Evolutionary conservation across 2,329 filamentous ascomycete species (phyloP).

Genomic region (Penicillium janthinellum): DNA sequence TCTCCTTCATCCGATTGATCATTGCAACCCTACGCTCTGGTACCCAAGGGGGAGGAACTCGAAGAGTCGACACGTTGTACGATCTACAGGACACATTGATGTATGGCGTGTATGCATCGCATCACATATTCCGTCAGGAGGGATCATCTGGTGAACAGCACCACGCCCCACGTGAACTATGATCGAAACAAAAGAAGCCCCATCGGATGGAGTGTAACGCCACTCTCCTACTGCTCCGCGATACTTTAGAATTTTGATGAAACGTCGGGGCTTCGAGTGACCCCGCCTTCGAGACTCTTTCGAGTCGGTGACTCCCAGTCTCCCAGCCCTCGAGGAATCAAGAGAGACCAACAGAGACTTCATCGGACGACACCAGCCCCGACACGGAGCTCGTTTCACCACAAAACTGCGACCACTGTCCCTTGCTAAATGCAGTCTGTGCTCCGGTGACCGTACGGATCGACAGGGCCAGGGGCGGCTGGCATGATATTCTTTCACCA

Average conservation of each 20-base stretch:
- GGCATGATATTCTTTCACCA: constrained; percentile 13
- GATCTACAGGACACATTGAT: background rate
- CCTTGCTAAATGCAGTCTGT: constrained; percentile 18
- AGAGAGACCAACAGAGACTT: background rate
- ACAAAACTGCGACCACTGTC: constrained; percentile 10
- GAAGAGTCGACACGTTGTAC: constrained; percentile 5
- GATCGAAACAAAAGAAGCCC: constrained; percentile 4
- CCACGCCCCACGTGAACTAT: background rate
- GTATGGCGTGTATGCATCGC: background rate
- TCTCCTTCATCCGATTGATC: background rate
- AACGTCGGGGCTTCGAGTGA: constrained; percentile 10
- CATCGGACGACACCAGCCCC: background rate
- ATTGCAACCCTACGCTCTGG: constrained; percentile 3
- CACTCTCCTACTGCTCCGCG: background rate
- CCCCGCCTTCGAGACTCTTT: background rate
- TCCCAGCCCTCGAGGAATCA: background rate
- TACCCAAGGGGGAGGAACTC: constrained; percentile 6
- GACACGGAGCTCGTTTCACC: constrained; percentile 22
- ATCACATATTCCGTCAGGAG: background rate
- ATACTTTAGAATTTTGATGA: constrained; percentile 16
- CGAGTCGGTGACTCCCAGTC: background rate
- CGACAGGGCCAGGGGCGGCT: constrained; percentile 15
- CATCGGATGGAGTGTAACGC: constrained; percentile 2
- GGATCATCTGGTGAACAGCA: constrained; percentile 5
- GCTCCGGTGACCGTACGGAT: constrained; percentile 18